phyloP scores from a whole-genome alignment of 306 rosid genomes.

The Rosa persica region DNA sequence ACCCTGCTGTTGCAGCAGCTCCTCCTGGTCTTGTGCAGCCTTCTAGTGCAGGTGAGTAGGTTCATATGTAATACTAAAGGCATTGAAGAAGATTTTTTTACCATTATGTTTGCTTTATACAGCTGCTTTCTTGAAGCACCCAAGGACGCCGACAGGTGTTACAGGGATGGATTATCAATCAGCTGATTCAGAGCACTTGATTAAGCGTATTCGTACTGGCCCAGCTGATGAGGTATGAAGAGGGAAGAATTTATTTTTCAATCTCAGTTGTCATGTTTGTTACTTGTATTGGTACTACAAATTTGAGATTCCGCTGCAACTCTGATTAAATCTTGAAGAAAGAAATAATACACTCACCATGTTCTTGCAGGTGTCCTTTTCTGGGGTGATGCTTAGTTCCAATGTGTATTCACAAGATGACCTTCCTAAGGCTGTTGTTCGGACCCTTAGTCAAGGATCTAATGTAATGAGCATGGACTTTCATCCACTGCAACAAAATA shows the following conservation, averaged over 20 bases:
- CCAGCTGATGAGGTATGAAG: conserved; percentile 41
- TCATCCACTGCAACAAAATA: conserved; percentile 39
- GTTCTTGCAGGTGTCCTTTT: conserved; percentile 41
- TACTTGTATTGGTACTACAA: not conserved
- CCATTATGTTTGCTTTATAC: conserved; percentile 2
- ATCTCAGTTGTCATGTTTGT: conserved; percentile 4
- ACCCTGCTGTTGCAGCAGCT: conserved; percentile 37
- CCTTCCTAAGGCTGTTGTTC: conserved; percentile 39
- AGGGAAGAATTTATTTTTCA: not conserved
- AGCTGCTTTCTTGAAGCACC: conserved; percentile 49
- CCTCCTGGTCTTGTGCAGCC: conserved; percentile 45
- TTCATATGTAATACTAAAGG: conserved; percentile 1
- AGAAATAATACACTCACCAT: not conserved
- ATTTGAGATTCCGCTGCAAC: not conserved
- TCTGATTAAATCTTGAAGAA: not conserved
- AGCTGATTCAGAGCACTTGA: conserved; percentile 44
- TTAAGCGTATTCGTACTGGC: conserved; percentile 44
- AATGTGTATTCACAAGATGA: conserved; percentile 47
- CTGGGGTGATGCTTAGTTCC: conserved; percentile 42
- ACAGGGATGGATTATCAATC: conserved; percentile 49
- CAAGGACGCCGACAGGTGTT: conserved; percentile 41
- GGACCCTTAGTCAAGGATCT: conserved; percentile 42
- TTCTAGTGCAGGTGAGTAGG: conserved; percentile 38
- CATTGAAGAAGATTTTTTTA: not conserved
- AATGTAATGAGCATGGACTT: conserved; percentile 53